Base-by-base conservation (phyloP, 2,329 filamentous ascomycete genomes). In the Diplodia mutila region DNA sequence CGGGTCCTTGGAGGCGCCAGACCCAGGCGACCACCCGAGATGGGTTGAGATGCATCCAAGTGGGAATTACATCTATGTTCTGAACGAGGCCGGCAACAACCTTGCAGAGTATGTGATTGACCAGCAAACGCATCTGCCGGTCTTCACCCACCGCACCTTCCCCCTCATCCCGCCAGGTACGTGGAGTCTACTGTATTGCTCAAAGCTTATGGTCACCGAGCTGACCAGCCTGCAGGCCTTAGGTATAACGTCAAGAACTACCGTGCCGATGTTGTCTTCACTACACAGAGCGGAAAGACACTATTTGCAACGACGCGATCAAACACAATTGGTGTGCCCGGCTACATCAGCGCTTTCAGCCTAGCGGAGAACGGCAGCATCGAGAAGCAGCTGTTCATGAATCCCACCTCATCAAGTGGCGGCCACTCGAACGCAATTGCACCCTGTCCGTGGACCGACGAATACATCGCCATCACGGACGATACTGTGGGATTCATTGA, bases 41-140 rank as follows among this genome's bases (percentile, higher is more conserved):
- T 97, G 93, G 93, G 91, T 96, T 16, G 92, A 92, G 72, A 90
- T 96, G 76, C 91, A 94, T 77, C 90, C 90, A 2, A 86, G 86
- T 1, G 92, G 91, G 23, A 86, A 89, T 68, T 93, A 93, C 78
- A 85, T 97, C 67, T 97, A 96, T 80, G 92, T 87, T 8, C 84
- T 97, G 72, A 96, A 95, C 91, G 93, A 97, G 80, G 90, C 89
- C n/a, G 92, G 92, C 66, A 97, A 97, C 81, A 85, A 90, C 63
- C 81, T 97, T 67, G 92, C 88, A 77, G 90, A 93, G 73, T 97
- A 95, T 79, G 85, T 91, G 71, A 88, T 97, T 79, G 90, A 95
- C 77, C 86, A 89, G 67, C 78, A 83, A 53, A 92, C 90, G 4
- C 90, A 89, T 77, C 81, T 92, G 75, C 93, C 93, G 14, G 86